Percentiles rank a stretch among this genome's conserved stretches.
Evolutionary conservation across 208 protist species (phyloP).

Genomic region (Polymyxa betae): DNA sequence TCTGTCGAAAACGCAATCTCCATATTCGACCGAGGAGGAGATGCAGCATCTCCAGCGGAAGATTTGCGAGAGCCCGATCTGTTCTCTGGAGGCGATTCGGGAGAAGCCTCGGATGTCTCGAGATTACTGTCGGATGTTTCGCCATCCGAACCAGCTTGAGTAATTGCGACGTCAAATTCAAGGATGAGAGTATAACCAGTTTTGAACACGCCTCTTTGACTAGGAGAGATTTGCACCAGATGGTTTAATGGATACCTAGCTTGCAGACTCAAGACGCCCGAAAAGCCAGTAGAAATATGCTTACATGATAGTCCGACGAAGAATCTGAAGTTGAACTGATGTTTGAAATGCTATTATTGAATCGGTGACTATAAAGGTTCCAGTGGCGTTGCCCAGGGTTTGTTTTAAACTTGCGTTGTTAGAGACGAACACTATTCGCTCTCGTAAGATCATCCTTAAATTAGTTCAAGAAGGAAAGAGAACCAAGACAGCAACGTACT

Average conservation of each 20-base stretch:
- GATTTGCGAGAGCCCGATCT: background rate
- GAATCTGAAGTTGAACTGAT: background rate
- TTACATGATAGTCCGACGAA: background rate
- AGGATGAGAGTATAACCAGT: background rate
- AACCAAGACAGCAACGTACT: background rate
- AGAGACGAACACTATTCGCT: constrained; percentile 11
- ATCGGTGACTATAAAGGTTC: constrained; percentile 14
- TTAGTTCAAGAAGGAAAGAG: background rate
- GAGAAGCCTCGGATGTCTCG: background rate
- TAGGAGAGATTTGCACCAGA: background rate
- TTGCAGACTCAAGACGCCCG: background rate
- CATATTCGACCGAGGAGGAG: background rate
- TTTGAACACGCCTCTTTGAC: constrained; percentile 36
- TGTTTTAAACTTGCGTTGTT: background rate
- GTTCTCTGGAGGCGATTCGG: background rate
- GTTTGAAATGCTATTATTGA: constrained; percentile 31
- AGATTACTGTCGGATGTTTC: background rate
- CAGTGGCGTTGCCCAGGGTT: background rate
- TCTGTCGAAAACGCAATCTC: constrained; percentile 1
- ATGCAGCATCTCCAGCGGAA: background rate
- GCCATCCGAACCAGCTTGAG: background rate
- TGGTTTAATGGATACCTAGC: background rate
- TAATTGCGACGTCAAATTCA: background rate
- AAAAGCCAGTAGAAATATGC: background rate
- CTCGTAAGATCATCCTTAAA: background rate